phyloP scores from a whole-genome alignment of 2,329 filamentous ascomycete genomes.

The Neurospora sp. region DNA sequence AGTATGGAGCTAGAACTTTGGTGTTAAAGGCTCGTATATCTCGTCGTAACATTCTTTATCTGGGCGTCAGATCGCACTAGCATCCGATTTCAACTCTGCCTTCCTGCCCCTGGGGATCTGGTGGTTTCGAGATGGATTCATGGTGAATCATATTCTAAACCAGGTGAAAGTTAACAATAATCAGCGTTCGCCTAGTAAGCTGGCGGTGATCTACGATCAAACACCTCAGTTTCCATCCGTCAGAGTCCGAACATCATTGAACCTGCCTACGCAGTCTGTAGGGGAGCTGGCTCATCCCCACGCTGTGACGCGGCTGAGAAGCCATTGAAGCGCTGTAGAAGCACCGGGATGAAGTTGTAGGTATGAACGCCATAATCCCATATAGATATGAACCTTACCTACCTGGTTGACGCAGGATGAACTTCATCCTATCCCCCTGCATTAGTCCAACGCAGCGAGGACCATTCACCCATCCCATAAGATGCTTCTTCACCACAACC shows the following conservation, averaged over 20 bases:
- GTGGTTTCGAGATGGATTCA: neutral
- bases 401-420: neutral
- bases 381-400: too few species aligned
- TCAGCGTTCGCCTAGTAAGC: neutral
- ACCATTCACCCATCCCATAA: neutral
- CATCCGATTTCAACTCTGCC: neutral
- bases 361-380: too few species aligned
- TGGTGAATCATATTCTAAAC: neutral
- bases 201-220: neutral
- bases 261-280: too few species aligned
- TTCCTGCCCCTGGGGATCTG: neutral
- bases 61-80: neutral
- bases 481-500: neutral
- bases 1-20: neutral
- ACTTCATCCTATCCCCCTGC: neutral
- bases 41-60: neutral
- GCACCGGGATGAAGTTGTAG: neutral
- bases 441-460: neutral
- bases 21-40: neutral
- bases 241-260: too few species aligned
- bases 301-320: neutral
- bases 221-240: neutral
- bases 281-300: neutral
- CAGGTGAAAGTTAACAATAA: neutral
- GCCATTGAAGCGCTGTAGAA: neutral